Base-by-base conservation (phyloP, 1,284 basidiomycete species). In the Phlebopus sp. region DNA sequence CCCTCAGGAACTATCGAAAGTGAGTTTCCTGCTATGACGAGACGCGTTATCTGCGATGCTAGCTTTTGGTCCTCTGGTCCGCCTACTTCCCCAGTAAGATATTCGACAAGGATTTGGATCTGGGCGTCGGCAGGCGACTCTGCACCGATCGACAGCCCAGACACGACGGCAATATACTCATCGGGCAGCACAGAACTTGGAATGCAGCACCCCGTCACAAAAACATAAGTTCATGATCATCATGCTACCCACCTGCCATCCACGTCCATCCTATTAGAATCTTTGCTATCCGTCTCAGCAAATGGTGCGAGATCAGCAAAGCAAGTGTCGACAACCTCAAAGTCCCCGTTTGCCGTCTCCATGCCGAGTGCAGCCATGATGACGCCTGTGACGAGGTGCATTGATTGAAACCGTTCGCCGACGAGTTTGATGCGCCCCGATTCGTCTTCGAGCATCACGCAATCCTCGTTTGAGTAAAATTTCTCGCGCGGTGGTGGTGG, bases 401-500 rank as follows among this genome's bases (percentile, higher is more conserved):
- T 81, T 36, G 66, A 72, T 55, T 53, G 67, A 47, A 82, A 67
- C 44, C 65, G 75, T 47, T 86, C 80, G 1, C 97, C 97, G 0
- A 95, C 88, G 2, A 99, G 80, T 40, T 81, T 78, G 38, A 99
- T 88, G 27, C 96, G 82, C 1, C 96, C 96, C 5, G 89, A 92
- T 68, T 97, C 95, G 67, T 99, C 96, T 69, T 99, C 96, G 2
- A 99, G 76, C 78, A 91, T 93, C 15, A 97, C 70, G 49, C 74
- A 78, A 64, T 99, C 96, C 39, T 86, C 81, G 0, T 76, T 71
- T 1, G 91, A 92, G 59, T 79, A 83, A 61, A 89, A 86, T 66
- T 94, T 95, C 8, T 75, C 63, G 44, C 75, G 73, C 3, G 81
- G 85, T 9, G 89, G 84, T 1, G 90, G 93, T 0, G 91, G 83